Base-by-base conservation (phyloP, 1,139 yeast genomes). In the Saccharomycopsis crataegensis region DNA sequence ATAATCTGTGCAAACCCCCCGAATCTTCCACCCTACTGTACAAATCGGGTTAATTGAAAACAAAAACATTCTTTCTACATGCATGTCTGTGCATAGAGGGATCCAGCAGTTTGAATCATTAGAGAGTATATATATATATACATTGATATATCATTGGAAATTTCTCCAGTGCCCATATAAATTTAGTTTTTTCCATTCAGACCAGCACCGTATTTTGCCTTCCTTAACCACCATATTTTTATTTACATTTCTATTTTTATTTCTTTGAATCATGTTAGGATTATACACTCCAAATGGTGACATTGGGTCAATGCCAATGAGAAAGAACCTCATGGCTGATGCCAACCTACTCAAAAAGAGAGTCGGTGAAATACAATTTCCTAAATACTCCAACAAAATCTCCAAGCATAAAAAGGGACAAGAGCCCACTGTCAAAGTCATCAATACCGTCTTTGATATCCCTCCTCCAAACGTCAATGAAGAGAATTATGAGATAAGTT, bases 401-500 rank as follows among this genome's bases (percentile, higher is more conserved):
- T 22, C 28, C 28, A 22, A 22, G 28, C 28, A 22, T 2, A 22
- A 22, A 22, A 22, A 22, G 17, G 5, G 4, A 11, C 8, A 31
- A 17, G 45, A n/a, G 7, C 6, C 43, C 8, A 32, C 8, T 36
- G 36, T 17, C 14, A 52, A 49, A 28, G 8, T 38, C 16, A 43
- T 52, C 9, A 43, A 44, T 16, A 37, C 49, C 2, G 51, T 48
- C 22, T 45, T 47, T 31, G 57, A 54, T 28, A 54, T 51, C 17
- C 49, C 43, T 3, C 31, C 51, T 9, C 50, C 57, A 22, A 43
- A 37, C 12, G 54, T 54, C 8, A 54, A 51, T 34, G 55, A 54
- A 17, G 43, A 40, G 14, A 22, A 37, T n/a, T 54, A 54, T 33
- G 22, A 37, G 8, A 17, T 32, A 16, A 37, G 12, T 6, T 48